These are phyloP conservation scores for Ettlia oleoabundans DNA, from an alignment of 139 green algal genomes.

Conservation along the genomic window DNA sequence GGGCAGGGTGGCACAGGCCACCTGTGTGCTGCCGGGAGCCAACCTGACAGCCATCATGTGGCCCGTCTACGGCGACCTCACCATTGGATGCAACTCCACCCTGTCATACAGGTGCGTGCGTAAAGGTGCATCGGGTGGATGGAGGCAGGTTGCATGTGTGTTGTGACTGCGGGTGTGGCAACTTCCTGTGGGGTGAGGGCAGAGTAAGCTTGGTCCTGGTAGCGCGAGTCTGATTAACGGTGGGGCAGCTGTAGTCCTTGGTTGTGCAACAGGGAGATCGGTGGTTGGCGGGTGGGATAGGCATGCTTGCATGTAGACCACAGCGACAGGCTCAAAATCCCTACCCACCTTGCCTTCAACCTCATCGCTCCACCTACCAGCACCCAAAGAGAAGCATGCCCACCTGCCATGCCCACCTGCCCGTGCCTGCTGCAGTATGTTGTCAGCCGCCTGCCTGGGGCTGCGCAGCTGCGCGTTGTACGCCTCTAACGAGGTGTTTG, in stretches of 20 bases:
- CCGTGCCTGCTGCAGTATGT: neutral
- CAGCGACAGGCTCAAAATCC: no score
- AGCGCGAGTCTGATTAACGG: neutral
- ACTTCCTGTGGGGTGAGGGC: no score
- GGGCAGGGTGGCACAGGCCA: neutral
- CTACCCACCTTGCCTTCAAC: no score
- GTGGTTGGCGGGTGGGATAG: neutral
- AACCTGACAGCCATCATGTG: neutral
- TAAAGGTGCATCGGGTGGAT: no score
- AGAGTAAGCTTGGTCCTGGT: no score
- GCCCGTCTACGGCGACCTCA: slow-evolving; percentile 13
- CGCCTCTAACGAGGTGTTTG: slow-evolving; percentile 6
- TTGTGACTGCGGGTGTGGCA: no score
- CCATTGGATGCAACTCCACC: slow-evolving; percentile 11
- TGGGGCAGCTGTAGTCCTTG: no score
- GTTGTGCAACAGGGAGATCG: no score
- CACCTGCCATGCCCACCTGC: no score
- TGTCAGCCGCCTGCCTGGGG: slow-evolving; percentile 13
- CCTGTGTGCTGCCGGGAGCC: neutral
- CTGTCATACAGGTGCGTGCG: slow-evolving; percentile 2
- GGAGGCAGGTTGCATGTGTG: no score
- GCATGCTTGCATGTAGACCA: neutral
- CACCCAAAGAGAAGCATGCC: no score
- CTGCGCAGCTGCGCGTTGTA: slow-evolving; percentile 1
- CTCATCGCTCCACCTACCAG: neutral